phyloP scores from a whole-genome alignment of 2,329 filamentous ascomycete species.

The Colletotrichum tabaci region DNA sequence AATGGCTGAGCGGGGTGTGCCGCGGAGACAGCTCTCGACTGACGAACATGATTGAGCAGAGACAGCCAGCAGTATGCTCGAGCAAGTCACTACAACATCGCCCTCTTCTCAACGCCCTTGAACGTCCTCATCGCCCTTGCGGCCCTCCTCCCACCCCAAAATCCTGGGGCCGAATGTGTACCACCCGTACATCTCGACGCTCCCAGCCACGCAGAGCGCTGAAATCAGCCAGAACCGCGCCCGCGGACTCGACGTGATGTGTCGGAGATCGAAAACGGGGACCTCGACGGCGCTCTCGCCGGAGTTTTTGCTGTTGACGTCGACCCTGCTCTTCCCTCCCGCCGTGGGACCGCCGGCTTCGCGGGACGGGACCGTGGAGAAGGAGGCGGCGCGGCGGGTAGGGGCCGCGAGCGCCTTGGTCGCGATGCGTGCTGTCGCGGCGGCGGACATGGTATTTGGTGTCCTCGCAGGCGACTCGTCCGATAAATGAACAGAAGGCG shows the following conservation, averaged over 20 bases:
- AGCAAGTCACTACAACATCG: too few species aligned
- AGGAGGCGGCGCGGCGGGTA: slow-evolving; percentile 30
- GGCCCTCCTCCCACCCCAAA: slow-evolving; percentile 34
- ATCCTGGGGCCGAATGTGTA: slow-evolving; percentile 46
- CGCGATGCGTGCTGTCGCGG: slow-evolving; percentile 10
- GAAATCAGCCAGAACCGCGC: slow-evolving; percentile 38
- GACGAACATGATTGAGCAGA: too few species aligned
- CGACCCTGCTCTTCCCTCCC: background rate
- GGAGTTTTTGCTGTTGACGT: slow-evolving; percentile 18
- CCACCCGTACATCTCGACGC: slow-evolving; percentile 44
- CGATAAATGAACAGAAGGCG: background rate
- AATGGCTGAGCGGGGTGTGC: too few species aligned
- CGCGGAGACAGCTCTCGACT: too few species aligned
- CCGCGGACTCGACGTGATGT: slow-evolving; percentile 44
- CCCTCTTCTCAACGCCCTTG: background rate
- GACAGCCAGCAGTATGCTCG: too few species aligned
- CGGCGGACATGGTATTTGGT: slow-evolving; percentile 6
- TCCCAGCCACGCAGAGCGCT: slow-evolving; percentile 39
- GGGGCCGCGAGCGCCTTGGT: slow-evolving; percentile 3
- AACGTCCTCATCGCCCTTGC: background rate
- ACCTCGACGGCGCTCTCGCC: slow-evolving; percentile 38
- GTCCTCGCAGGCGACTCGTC: background rate
- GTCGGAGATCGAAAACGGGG: slow-evolving; percentile 44
- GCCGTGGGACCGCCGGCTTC: background rate
- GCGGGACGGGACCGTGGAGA: slow-evolving; percentile 29